These are phyloP conservation scores for Fusarium fracticaudum DNA, from an alignment of 2,329 filamentous ascomycete species.

Conservation along the genomic window DNA sequence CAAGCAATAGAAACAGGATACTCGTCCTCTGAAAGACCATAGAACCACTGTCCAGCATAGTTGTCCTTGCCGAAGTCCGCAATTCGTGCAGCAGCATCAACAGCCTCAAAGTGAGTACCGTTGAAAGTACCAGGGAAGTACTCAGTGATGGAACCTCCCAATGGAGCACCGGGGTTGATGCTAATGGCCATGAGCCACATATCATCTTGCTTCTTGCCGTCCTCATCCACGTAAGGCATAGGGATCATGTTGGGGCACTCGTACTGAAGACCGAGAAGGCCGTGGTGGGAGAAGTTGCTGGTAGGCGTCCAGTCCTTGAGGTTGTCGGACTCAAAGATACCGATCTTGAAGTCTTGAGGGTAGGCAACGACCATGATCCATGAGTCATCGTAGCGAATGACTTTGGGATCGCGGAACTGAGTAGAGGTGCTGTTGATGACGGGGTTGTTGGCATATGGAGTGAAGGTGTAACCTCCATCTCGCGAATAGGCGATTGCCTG, in stretches of 20 bases:
- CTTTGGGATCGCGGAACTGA: slow-evolving; percentile 74
- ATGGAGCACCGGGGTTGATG: slow-evolving; percentile 66
- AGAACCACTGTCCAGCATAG: slow-evolving; percentile 50
- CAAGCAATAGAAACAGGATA: slow-evolving; percentile 48
- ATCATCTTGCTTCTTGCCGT: slow-evolving; percentile 41
- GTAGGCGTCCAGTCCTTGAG: slow-evolving; percentile 63
- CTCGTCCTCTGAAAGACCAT: slow-evolving; percentile 36
- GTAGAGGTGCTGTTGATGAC: slow-evolving; percentile 64
- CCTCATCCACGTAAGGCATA: slow-evolving; percentile 57
- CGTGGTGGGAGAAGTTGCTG: slow-evolving; percentile 64
- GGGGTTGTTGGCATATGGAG: slow-evolving; percentile 67
- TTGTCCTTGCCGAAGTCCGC: slow-evolving; percentile 51
- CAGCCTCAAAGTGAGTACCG: slow-evolving; percentile 66
- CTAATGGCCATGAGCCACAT: slow-evolving; percentile 59
- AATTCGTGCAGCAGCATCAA: slow-evolving; percentile 43
- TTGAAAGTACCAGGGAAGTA: slow-evolving; percentile 71
- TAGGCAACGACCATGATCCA: slow-evolving; percentile 70
- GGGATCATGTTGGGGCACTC: slow-evolving; percentile 71
- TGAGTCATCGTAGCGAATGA: slow-evolving; percentile 64
- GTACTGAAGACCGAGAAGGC: slow-evolving; percentile 65
- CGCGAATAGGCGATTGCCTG: slow-evolving; percentile 70
- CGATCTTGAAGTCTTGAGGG: slow-evolving; percentile 61
- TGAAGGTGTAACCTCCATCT: slow-evolving; percentile 71
- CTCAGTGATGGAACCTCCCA: slow-evolving; percentile 64
- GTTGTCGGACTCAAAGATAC: slow-evolving; percentile 69